Conservation (phyloP, 2,329 filamentous ascomycete genomes). For the Cryoendolithus antarcticus region DNA sequence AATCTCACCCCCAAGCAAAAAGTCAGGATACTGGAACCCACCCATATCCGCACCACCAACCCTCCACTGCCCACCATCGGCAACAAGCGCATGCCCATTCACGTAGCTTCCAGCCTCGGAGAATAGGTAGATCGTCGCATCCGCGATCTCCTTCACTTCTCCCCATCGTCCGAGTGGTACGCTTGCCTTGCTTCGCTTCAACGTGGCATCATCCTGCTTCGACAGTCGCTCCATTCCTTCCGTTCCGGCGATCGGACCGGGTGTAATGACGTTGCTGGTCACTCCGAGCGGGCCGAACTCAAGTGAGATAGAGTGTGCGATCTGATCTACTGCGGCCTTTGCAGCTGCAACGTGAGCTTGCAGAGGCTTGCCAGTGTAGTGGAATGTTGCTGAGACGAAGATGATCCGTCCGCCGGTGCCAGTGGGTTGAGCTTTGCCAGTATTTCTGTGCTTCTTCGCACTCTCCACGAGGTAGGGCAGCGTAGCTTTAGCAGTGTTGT, state of each 20-base stretch:
- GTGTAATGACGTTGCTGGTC: constrained; percentile 78
- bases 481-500: constrained; percentile 88
- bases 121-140: constrained; percentile 83
- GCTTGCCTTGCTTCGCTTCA: constrained; percentile 18
- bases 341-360: constrained; percentile 86
- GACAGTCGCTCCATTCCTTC: constrained; percentile 45
- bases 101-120: constrained; percentile 77
- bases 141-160: constrained; percentile 74
- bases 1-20: constrained; percentile 40
- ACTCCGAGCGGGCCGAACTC: constrained; percentile 84
- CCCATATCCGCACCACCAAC: constrained; percentile 23
- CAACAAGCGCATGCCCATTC: constrained; percentile 69
- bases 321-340: constrained; percentile 80
- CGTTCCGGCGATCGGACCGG: constrained; percentile 73
- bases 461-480: constrained; percentile 69
- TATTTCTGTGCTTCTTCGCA: constrained; percentile 50
- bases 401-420: constrained; percentile 69
- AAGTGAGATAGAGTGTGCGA: constrained; percentile 66
- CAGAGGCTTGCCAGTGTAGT: constrained; percentile 75
- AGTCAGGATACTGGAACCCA: constrained; percentile 44
- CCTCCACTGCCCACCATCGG: constrained; percentile 43
- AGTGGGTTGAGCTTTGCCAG: constrained; percentile 38
- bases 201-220: constrained; percentile 19
- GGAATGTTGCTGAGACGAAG: constrained; percentile 81
- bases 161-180: constrained; percentile 70